Evolutionary conservation across 148 eudicot species (phyloP).

Genomic region (Heliamphora exappendiculata): DNA sequence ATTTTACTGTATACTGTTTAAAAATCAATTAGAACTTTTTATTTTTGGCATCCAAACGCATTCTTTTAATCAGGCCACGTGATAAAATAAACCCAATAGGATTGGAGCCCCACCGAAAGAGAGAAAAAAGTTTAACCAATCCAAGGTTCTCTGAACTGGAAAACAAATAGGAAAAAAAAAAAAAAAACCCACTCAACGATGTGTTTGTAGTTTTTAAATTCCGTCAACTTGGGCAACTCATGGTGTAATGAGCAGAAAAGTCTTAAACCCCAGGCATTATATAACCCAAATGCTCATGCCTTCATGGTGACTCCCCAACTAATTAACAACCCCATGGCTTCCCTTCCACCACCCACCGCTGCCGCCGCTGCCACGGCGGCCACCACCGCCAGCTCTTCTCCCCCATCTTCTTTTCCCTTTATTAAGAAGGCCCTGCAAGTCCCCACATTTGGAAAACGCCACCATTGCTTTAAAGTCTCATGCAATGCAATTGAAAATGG

Average conservation of each 20-base stretch:
- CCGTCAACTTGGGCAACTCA: background rate
- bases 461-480: conserved; percentile 15
- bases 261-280: background rate
- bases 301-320: background rate
- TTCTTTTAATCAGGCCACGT: too few relatives aligned
- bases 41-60: too few relatives aligned
- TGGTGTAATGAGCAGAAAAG: background rate
- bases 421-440: conserved; percentile 13
- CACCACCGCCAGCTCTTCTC: background rate
- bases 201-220: background rate
- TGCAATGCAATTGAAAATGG: conserved; percentile 36
- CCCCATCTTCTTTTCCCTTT: background rate
- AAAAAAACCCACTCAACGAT: background rate
- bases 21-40: background rate
- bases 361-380: background rate
- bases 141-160: background rate
- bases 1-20: background rate
- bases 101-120: background rate
- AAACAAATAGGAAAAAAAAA: too few relatives aligned
- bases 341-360: conserved; percentile 17
- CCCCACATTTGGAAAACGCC: conserved; percentile 13
- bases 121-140: background rate
- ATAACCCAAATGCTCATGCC: background rate
- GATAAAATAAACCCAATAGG: too few relatives aligned
- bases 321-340: conserved; percentile 23